A percentile compares a stretch with the other conserved stretches of the same genome.
Conservation (phyloP, 805 yeast species). For the Saccharomycopsis fodiens region DNA sequence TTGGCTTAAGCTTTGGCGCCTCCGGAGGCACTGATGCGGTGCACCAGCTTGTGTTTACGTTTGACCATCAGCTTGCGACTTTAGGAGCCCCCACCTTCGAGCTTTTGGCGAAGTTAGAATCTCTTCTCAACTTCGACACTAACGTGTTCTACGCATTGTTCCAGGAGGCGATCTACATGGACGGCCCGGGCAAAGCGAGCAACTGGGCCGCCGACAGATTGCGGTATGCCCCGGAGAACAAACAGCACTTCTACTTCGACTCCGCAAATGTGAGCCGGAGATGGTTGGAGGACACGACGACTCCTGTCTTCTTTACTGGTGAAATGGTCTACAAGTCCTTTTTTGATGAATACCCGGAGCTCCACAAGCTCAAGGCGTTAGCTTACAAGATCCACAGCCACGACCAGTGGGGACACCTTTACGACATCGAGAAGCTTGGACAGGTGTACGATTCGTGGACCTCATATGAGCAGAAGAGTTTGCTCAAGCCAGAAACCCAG, state of each 20-base stretch:
- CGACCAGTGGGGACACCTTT: constrained; percentile 25
- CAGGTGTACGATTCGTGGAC: constrained; percentile 9
- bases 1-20: constrained; percentile 46
- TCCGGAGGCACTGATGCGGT: constrained; percentile 42
- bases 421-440: constrained; percentile 24
- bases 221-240: constrained; percentile 23
- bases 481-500: constrained; percentile 3
- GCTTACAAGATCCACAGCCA: constrained; percentile 32
- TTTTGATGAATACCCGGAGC: constrained; percentile 41
- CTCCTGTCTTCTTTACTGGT: constrained; percentile 39
- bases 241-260: constrained; percentile 22
- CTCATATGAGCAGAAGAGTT: constrained; percentile 4
- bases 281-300: constrained; percentile 15
- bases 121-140: constrained; percentile 39
- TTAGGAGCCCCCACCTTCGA: constrained; percentile 33
- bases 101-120: constrained; percentile 30
- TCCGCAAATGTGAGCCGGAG: not conserved
- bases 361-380: constrained; percentile 32
- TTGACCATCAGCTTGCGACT: constrained; percentile 32
- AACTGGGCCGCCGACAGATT: constrained; percentile 44
- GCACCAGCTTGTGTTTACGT: constrained; percentile 37
- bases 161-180: constrained; percentile 53
- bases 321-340: constrained; percentile 49
- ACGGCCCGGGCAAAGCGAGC: constrained; percentile 31
- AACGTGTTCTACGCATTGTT: constrained; percentile 47